A percentile compares a stretch with the other conserved stretches of the same genome.
phyloP scores from a whole-genome alignment of 306 rosid species.

The Medicago ruthenica region DNA sequence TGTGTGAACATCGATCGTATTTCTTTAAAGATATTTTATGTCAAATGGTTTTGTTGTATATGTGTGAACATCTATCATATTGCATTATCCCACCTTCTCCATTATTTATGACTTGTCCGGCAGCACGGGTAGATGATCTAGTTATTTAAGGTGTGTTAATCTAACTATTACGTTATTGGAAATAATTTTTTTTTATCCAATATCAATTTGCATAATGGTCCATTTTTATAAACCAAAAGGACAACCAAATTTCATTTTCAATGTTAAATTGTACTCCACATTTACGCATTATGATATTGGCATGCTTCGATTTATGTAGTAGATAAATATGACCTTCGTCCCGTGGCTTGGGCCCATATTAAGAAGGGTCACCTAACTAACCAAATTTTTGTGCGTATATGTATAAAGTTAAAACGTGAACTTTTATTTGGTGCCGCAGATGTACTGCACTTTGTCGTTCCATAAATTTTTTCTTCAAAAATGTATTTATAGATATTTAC shows the following conservation, averaged over 20 bases:
- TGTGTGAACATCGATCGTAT: too few species aligned
- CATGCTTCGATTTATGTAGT: neutral
- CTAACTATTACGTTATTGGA: too few species aligned
- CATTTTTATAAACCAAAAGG: neutral
- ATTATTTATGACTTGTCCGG: too few species aligned
- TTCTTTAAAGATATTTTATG: too few species aligned
- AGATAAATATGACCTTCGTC: neutral
- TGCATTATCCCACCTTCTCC: too few species aligned
- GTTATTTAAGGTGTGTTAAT: too few species aligned
- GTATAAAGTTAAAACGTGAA: neutral
- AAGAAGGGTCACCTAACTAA: conserved; percentile 26
- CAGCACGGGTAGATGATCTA: too few species aligned
- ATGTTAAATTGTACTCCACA: neutral
- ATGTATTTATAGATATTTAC: neutral
- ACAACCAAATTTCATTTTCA: neutral
- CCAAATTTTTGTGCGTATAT: neutral
- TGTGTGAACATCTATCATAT: too few species aligned
- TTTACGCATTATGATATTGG: neutral
- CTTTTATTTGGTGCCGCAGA: neutral
- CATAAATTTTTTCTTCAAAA: neutral
- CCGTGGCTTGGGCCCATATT: conserved; percentile 13
- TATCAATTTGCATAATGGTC: neutral
- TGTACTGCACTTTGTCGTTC: neutral
- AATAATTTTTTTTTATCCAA: too few species aligned
- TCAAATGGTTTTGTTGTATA: too few species aligned